phyloP scores from a whole-genome alignment of 2,329 filamentous ascomycete genomes.

The Hypocreales sp. region DNA sequence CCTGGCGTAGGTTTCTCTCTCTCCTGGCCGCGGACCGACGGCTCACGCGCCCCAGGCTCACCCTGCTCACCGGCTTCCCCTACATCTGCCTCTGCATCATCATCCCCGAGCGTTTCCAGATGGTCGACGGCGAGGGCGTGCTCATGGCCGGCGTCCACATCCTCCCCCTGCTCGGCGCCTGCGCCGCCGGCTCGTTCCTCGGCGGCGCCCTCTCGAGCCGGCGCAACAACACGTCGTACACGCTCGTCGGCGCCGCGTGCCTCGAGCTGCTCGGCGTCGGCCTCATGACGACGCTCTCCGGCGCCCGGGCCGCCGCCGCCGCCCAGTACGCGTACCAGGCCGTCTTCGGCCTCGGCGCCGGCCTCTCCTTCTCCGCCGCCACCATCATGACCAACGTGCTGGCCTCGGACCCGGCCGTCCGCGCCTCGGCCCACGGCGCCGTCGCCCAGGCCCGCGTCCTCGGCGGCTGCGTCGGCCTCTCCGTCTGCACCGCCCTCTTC shows the following conservation, averaged over 20 bases:
- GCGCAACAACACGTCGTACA: conserved; percentile 36
- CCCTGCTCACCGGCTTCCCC: conserved; percentile 38
- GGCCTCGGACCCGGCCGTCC: conserved; percentile 26
- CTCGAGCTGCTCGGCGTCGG: conserved; percentile 37
- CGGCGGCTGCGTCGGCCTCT: conserved; percentile 43
- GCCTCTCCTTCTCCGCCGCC: conserved; percentile 38
- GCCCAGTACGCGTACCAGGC: conserved; percentile 38
- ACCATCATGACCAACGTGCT: conserved; percentile 43
- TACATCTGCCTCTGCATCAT: conserved; percentile 43
- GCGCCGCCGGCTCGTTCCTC: conserved; percentile 38
- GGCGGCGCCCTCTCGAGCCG: conserved; percentile 37
- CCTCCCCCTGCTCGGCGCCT: conserved; percentile 40
- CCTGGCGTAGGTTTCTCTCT: conserved; percentile 24
- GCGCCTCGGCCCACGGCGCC: conserved; percentile 43
- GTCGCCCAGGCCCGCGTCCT: conserved; percentile 44
- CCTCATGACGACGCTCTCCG: conserved; percentile 29
- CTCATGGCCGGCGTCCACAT: conserved; percentile 41
- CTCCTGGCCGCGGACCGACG: too few relatives aligned
- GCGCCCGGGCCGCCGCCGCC: conserved; percentile 14
- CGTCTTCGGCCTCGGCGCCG: conserved; percentile 43
- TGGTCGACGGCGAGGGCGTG: conserved; percentile 36
- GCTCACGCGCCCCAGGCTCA: too few relatives aligned
- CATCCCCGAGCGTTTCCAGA: conserved; percentile 44
- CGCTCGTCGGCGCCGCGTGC: conserved; percentile 30
- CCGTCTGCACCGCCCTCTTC: conserved; percentile 42